phyloP scores from a whole-genome alignment of 75 land plant genomes.

The Cunninghamia lanceolata region DNA sequence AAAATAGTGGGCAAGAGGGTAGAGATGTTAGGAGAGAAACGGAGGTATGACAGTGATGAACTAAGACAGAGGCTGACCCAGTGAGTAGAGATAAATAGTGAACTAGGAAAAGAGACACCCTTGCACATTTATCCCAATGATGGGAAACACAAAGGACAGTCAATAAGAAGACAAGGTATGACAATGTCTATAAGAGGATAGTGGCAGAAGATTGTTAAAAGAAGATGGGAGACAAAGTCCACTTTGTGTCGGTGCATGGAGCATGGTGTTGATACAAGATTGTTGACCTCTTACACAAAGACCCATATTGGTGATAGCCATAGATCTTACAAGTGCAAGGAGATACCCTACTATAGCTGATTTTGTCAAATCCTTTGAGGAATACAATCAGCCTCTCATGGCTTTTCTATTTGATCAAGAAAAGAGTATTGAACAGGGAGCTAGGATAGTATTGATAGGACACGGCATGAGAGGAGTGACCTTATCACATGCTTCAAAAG shows the following conservation, averaged over 20 bases:
- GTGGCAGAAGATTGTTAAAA: too few relatives aligned
- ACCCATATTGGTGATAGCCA: slow-evolving; percentile 49
- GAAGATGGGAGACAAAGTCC: not conserved
- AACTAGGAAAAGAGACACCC: too few relatives aligned
- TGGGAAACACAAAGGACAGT: too few relatives aligned
- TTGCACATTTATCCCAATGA: too few relatives aligned
- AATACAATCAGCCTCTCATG: slow-evolving; percentile 32
- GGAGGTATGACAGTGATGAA: too few relatives aligned
- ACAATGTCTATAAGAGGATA: too few relatives aligned
- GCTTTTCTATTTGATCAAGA: slow-evolving; percentile 13
- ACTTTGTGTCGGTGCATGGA: slow-evolving; percentile 69
- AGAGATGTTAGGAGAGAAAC: too few relatives aligned
- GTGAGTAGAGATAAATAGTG: too few relatives aligned
- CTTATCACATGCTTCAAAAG: slow-evolving; percentile 45
- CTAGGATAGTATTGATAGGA: slow-evolving; percentile 55
- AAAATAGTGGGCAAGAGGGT: too few relatives aligned
- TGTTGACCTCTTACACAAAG: slow-evolving; percentile 24
- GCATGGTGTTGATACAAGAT: slow-evolving; percentile 78
- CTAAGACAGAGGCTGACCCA: too few relatives aligned
- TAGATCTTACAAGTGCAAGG: slow-evolving; percentile 54
- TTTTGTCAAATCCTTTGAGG: slow-evolving; percentile 22
- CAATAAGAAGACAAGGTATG: too few relatives aligned
- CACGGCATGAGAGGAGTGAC: slow-evolving; percentile 56
- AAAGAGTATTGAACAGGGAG: not conserved
- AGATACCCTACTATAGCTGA: slow-evolving; percentile 20